These are phyloP conservation scores for Castanea mollissima DNA, from an alignment of 306 rosid genomes.

Conservation along the genomic window DNA sequence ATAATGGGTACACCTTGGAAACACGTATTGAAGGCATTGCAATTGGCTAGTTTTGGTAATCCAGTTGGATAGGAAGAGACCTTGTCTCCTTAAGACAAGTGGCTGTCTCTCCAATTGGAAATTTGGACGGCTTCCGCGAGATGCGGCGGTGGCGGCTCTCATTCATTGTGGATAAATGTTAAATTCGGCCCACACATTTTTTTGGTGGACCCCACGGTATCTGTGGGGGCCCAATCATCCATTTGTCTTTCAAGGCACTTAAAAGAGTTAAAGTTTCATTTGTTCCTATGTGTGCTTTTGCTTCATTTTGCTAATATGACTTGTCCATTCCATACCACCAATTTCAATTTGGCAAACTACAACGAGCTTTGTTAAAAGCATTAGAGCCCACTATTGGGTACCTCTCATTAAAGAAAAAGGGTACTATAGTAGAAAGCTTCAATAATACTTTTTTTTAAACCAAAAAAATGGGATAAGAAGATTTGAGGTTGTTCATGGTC, in stretches of 20 bases:
- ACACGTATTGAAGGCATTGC: neutral
- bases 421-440: too few species aligned
- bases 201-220: neutral
- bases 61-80: neutral
- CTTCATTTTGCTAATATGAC: too few species aligned
- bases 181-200: constrained; percentile 18
- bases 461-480: too few species aligned
- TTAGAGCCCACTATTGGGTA: too few species aligned
- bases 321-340: too few species aligned
- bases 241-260: constrained; percentile 13
- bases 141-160: neutral
- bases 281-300: neutral
- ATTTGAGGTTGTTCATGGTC: too few species aligned
- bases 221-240: constrained; percentile 14
- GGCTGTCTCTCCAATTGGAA: neutral
- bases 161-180: constrained; percentile 29
- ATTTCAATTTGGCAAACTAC: too few species aligned
- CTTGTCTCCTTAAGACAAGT: neutral
- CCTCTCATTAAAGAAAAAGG: too few species aligned
- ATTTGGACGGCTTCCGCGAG: neutral
- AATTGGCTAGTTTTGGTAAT: neutral
- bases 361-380: too few species aligned
- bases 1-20: neutral
- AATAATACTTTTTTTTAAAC: too few species aligned
- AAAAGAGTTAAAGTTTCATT: constrained; percentile 6